Base-by-base conservation (phyloP, 345 rosid genomes). In the Noccaea caerulescens region DNA sequence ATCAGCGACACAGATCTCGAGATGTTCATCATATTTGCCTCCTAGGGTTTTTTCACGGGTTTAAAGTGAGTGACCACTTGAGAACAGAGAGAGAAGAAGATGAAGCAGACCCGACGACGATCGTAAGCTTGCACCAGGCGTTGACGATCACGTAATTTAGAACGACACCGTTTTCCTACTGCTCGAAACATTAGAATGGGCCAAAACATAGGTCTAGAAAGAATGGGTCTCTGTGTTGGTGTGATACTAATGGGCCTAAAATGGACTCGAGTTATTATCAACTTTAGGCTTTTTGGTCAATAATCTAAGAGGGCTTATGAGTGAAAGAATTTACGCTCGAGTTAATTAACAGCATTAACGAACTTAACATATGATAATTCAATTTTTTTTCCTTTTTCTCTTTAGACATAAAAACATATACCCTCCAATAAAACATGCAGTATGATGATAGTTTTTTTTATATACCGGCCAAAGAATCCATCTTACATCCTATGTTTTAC, bases 1-100 rank as follows among this genome's bases (percentile, higher is more conserved):
- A 79, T 44, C 44, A 70, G 10, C 1, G 80, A 66, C 67, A 77
- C 11, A 52, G 73, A 67, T 63, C 63, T 51, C 63, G 51, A 72
- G 69, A 55, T 36, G 6, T 50, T 77, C 75, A 13, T 52, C 83
- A 76, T 78, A 14, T 66, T 47, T 36, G 57, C 34, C 9, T n/a
- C 23, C 58, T 54, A 66, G 73, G 77, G 60, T 45, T 66, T 66
- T 20, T 37, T 46, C 71, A 13, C 51, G 38, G 68, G 46, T 58
- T 38, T 37, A 10, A 38, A 71, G 64, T 52, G 61, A 58, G 42
- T 44, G 64, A 56, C 59, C 70, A 45, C 67, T 58, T n/a, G 55
- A 18, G 12, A 25, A 46, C 58, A 69, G 73, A 66, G 64, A 45
- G 43, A 63, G 62, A 53, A 8, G 72, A n/a, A 0, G 55, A 43